These are phyloP conservation scores for Inga leiocalycina DNA, from an alignment of 306 rosid genomes.

Conservation along the genomic window DNA sequence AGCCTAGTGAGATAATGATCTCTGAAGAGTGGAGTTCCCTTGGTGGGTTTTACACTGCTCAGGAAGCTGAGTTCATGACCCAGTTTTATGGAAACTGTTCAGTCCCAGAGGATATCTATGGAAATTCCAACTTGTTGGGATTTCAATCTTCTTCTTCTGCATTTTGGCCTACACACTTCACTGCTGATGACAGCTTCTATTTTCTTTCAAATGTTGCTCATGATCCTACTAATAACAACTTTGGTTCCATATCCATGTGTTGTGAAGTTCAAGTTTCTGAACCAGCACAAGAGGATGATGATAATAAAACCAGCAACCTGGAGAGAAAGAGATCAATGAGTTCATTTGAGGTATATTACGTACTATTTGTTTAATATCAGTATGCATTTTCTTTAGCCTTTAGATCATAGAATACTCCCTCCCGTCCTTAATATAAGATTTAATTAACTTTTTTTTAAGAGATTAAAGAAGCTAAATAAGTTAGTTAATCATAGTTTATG, in stretches of 20 bases:
- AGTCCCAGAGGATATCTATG: conserved; percentile 17
- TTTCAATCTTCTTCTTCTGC: conserved; percentile 45
- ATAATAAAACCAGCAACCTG: neutral
- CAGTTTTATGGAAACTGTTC: conserved; percentile 46
- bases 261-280: neutral
- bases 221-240: conserved; percentile 21
- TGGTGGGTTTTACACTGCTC: conserved; percentile 53
- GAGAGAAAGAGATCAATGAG: conserved; percentile 54
- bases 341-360: conserved; percentile 48
- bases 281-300: conserved; percentile 39
- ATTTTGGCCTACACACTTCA: conserved; percentile 52
- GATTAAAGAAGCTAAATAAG: no score
- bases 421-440: no score
- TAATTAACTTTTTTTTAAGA: no score
- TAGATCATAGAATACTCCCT: no score
- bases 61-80: conserved; percentile 65
- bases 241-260: conserved; percentile 33
- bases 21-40: conserved; percentile 69
- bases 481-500: no score
- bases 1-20: conserved; percentile 41
- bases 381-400: conserved; percentile 9
- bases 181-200: conserved; percentile 34
- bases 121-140: conserved; percentile 46
- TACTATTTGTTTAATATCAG: neutral
- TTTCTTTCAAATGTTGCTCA: conserved; percentile 38